Percentiles rank a stretch among this genome's conserved stretches.
Conservation (phyloP, 164 flowering plant species). For the Brasenia schreberi region DNA sequence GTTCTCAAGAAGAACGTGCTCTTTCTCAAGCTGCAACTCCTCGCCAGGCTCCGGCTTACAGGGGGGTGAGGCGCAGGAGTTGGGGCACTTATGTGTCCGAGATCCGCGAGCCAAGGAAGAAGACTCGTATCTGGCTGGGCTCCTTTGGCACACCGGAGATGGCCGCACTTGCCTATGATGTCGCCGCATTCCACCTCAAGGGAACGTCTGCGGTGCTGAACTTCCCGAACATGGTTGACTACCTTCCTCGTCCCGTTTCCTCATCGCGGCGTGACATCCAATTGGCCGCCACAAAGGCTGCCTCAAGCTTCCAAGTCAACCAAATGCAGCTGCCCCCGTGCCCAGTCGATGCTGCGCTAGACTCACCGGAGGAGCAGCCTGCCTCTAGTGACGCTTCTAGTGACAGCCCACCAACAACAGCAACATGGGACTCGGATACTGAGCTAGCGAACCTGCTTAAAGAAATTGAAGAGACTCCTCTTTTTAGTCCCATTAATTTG, state of each 20-base stretch:
- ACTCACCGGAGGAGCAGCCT: background rate
- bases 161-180: conserved; percentile 58
- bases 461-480: background rate
- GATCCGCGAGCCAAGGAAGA: conserved; percentile 44
- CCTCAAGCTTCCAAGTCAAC: conserved; percentile 1
- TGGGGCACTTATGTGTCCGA: conserved; percentile 43
- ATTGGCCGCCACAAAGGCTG: conserved; percentile 21
- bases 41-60: conserved; percentile 10
- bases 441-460: background rate
- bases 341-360: background rate
- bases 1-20: background rate
- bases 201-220: conserved; percentile 29
- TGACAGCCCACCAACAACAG: background rate
- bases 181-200: conserved; percentile 34
- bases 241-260: conserved; percentile 29
- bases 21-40: background rate
- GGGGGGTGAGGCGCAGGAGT: conserved; percentile 21
- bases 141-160: conserved; percentile 36
- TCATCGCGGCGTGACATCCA: conserved; percentile 27
- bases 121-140: conserved; percentile 48
- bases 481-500: background rate
- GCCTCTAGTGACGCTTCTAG: background rate
- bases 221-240: conserved; percentile 29
- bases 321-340: background rate
- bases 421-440: background rate